Conservation (phyloP, 208 protist species). For the Vickermania ingenoplastis region DNA sequence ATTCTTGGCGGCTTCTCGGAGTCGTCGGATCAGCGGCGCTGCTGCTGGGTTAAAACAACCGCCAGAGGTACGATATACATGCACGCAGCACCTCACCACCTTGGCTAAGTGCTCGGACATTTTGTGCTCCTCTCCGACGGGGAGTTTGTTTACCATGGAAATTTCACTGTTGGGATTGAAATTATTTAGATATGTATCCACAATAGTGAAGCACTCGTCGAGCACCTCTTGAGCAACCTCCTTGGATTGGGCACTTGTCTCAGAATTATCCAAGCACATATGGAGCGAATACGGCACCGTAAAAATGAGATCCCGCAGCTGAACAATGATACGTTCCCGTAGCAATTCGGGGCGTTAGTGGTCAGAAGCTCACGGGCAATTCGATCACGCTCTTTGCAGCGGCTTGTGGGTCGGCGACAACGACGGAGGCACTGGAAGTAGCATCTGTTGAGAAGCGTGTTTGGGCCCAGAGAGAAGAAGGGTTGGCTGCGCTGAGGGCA, state of each 20-base stretch:
- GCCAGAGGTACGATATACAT: slow-evolving; percentile 22
- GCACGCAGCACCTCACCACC: slow-evolving; percentile 25
- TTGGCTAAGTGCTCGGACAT: slow-evolving; percentile 24
- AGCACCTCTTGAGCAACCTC: slow-evolving; percentile 18
- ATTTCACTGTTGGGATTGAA: slow-evolving; percentile 46
- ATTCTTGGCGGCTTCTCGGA: slow-evolving; percentile 12
- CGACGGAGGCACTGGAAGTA: slow-evolving; percentile 36
- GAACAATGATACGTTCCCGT: slow-evolving; percentile 18
- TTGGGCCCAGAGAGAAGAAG: not conserved
- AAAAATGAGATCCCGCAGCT: slow-evolving; percentile 37
- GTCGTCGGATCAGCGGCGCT: slow-evolving; percentile 11
- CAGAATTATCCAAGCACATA: slow-evolving; percentile 16
- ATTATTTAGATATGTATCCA: slow-evolving; percentile 26
- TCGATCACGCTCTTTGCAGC: slow-evolving; percentile 55
- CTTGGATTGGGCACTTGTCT: slow-evolving; percentile 1
- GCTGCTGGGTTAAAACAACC: slow-evolving; percentile 28
- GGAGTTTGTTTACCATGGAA: slow-evolving; percentile 16
- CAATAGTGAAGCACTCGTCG: slow-evolving; percentile 42
- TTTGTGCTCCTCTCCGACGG: slow-evolving; percentile 15
- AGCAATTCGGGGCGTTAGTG: slow-evolving; percentile 27
- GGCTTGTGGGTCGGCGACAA: slow-evolving; percentile 37
- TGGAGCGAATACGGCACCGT: slow-evolving; percentile 68
- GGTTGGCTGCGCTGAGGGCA: too few species aligned
- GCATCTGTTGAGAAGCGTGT: slow-evolving; percentile 17
- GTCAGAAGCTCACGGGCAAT: slow-evolving; percentile 47